Base-by-base conservation (phyloP, 108 stramenopile species). In the Cyclotella baltica region DNA sequence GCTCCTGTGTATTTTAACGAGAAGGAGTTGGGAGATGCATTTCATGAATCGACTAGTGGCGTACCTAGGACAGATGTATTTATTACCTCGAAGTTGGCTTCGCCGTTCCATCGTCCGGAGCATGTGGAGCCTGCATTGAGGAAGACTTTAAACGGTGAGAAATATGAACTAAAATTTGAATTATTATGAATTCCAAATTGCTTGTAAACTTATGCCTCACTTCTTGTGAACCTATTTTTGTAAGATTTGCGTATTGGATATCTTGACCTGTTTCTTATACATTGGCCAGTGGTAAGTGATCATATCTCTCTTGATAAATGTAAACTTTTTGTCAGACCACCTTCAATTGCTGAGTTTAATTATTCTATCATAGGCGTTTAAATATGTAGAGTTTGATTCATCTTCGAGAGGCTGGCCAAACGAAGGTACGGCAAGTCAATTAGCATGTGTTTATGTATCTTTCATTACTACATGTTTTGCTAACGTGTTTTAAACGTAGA, bases 221-320 rank as follows among this genome's bases (percentile, higher is more conserved):
- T 1, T 34, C 59, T 16, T 61, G 59, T 61, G 47, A 6, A 4
- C n/a, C 47, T 2, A 16, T 16, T 48, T 6, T 34, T n/a, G 31
- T 3, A 61, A 61, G 59, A 96, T 70, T 70, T 97, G 50, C 71
- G 90, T 0, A 51, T 96, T 48, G 95, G 94, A 57, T 97, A 97
- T 76, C 77, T 97, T 69, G 96, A 97, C 77, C 67, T 96, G 47
- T 96, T 89, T 73, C 68, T 97, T 15, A 89, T 97, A 52, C 96
- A 97, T 76, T 97, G 94, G 91, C 96, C 95, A 70, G 80, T 86
- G 46, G 75, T 76, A 38, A 76, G 65, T 50, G 13, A 11, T 59
- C 20, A 15, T 25, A 23, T 9, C 9, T 23, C 0, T 25, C 10
- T 27, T 23, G 2, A 40, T 3, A 10, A 46, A 68, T 50, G 40